Evolutionary conservation across 108 stramenopile genomes (phyloP).

Genomic region (Stephanodiscus triporus): DNA sequence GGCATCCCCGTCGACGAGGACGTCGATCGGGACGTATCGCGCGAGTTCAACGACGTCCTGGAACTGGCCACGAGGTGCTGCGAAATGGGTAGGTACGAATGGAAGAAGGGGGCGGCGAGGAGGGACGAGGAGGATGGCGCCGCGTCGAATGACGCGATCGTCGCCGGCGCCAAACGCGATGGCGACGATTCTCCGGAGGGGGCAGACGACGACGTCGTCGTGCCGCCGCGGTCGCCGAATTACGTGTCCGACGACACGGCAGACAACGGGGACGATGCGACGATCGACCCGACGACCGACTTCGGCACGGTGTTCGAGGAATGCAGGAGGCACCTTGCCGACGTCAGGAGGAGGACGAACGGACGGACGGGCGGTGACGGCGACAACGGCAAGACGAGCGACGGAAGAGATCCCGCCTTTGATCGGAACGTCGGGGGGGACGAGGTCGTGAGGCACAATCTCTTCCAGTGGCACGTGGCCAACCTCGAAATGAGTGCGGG

Average conservation of each 20-base stretch:
- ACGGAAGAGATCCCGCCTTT: background rate
- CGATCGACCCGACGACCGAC: slow-evolving; percentile 26
- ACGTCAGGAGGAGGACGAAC: background rate
- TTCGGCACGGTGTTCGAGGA: slow-evolving; percentile 44
- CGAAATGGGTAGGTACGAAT: slow-evolving; percentile 27
- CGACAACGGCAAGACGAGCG: background rate
- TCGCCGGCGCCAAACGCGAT: background rate
- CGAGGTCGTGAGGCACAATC: slow-evolving; percentile 41
- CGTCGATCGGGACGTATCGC: slow-evolving; percentile 61
- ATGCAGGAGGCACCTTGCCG: slow-evolving; percentile 33
- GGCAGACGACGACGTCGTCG: background rate
- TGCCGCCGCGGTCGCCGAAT: slow-evolving; percentile 20
- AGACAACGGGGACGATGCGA: background rate
- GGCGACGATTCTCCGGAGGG: background rate
- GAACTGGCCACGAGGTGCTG: slow-evolving; percentile 60
- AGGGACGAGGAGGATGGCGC: slow-evolving; percentile 10
- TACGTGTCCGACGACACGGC: slow-evolving; percentile 31
- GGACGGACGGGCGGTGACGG: background rate
- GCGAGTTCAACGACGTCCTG: slow-evolving; percentile 73
- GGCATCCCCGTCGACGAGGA: slow-evolving; percentile 71
- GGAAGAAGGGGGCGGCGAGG: slow-evolving; percentile 5
- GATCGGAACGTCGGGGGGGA: background rate
- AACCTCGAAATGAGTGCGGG: slow-evolving; percentile 92
- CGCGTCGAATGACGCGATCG: background rate
- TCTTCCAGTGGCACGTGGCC: slow-evolving; percentile 89